These are phyloP conservation scores for Sechiopsis laciniata DNA, from an alignment of 306 rosid species.

Conservation along the genomic window DNA sequence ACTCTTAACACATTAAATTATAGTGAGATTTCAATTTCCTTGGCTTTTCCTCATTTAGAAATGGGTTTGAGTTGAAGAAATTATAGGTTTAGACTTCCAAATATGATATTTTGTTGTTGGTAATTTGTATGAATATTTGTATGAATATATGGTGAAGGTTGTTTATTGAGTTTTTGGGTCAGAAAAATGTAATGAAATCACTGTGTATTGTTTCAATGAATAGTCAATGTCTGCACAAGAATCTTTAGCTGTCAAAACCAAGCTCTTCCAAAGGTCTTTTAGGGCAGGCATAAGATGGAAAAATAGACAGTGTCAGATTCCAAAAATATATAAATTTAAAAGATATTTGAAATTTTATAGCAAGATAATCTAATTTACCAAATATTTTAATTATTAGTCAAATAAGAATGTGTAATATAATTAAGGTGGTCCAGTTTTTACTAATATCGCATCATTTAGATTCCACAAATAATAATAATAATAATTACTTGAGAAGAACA, in stretches of 20 bases:
- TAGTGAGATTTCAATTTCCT: not conserved
- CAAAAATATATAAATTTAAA: not conserved
- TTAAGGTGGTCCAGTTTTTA: too few relatives aligned
- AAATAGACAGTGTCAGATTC: conserved; percentile 22
- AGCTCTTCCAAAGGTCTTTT: conserved; percentile 20
- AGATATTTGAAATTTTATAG: not conserved
- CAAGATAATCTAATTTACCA: not conserved
- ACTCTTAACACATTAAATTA: not conserved
- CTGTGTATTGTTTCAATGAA: conserved; percentile 18
- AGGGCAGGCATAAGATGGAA: conserved; percentile 14
- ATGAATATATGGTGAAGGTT: conserved; percentile 5
- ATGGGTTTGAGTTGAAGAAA: not conserved
- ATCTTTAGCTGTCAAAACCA: conserved; percentile 22
- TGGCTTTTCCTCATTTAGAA: not conserved
- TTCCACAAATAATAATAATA: too few relatives aligned
- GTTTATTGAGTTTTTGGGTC: conserved; percentile 13
- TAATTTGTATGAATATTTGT: not conserved
- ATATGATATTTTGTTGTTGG: not conserved
- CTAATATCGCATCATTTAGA: too few relatives aligned
- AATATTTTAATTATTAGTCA: not conserved
- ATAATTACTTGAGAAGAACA: too few relatives aligned
- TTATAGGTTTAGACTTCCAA: not conserved
- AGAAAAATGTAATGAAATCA: conserved; percentile 17
- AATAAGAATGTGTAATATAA: not conserved
- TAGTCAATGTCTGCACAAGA: conserved; percentile 21